Percentiles rank a stretch among this genome's conserved stretches.
Conservation (phyloP, 345 rosid genomes). For the Combretum micranthum region DNA sequence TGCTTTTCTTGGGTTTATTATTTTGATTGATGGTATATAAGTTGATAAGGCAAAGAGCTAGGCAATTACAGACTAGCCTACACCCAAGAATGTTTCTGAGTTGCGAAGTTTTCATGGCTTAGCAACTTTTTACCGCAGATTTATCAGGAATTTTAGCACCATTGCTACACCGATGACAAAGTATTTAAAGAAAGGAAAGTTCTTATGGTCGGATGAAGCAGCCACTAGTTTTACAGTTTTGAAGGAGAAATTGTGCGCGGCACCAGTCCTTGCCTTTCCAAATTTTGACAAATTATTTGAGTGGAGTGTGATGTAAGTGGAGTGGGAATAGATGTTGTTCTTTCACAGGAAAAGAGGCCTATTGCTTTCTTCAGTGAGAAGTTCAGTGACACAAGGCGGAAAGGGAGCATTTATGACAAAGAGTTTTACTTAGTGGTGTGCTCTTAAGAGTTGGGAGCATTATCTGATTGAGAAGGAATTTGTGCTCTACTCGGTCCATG, state of each 20-base stretch:
- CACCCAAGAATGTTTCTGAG: no score
- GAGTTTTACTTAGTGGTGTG: neutral
- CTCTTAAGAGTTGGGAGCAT: neutral
- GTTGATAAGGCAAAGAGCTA: no score
- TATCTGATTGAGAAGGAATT: neutral
- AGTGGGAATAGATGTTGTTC: neutral
- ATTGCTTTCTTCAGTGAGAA: neutral
- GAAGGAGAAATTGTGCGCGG: neutral
- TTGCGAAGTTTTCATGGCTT: no score
- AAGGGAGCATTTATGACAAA: neutral
- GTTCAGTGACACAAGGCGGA: neutral
- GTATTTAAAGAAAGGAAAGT: neutral
- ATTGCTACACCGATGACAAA: neutral
- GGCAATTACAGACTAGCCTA: no score
- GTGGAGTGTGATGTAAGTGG: neutral
- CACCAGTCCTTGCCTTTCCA: neutral
- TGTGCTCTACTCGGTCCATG: neutral
- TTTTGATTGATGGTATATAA: no score
- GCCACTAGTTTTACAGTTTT: neutral
- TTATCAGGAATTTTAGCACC: neutral
- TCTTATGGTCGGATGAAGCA: neutral
- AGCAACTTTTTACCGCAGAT: no score
- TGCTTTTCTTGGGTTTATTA: no score
- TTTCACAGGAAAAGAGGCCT: neutral
- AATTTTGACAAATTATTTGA: neutral